Evolutionary conservation across 2,329 filamentous ascomycete genomes (phyloP), one percentile per base, ranked within the genome.

Genomic region (Cercospora canescens): DNA sequence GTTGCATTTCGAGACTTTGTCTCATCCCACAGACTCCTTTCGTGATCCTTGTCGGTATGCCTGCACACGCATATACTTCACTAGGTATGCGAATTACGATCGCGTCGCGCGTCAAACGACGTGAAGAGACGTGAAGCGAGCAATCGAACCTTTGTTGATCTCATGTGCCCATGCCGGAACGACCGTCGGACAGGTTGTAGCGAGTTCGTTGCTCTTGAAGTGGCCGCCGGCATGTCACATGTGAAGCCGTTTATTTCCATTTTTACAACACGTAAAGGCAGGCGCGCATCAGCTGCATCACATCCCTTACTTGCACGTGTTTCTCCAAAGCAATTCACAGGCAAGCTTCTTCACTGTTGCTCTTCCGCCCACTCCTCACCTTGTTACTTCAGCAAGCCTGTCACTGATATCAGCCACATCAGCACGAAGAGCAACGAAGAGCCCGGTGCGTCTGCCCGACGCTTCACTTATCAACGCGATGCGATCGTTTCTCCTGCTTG

Each of bases 41-140:
- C 8, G 24, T 28, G 24, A 60, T n/a, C 37, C 57, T 26, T 28
- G 57, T 9, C 24, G 4, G 26, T 39, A 60, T 60, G 57, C 57
- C 57, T 60, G 57, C 24, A 60, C 24, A 6, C 26, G 57, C 57
- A 45, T 30, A 60, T 16, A 39, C 48, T 62, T 54, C 30, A 39
- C 48, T 18, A 18, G 60, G 60, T 24, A n/a, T 16, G 45, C 60
- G 28, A 55, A 62, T 62, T 55, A 21, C 60, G 55, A 34, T 61
- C 32, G 41, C 34, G 45, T 30, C 3, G 16, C 60, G 48, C 45
- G 48, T 55, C 9, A 21, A 62, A 18, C 32, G 21, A 62, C 60
- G 48, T 55, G 60, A 62, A 62, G 34, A 8, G 7, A 37, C 41
- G 39, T 21, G 1, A 16, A 35, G 24, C 34, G 26, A 41, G 21